Percentiles rank a stretch among this genome's conserved stretches.
phyloP scores from a whole-genome alignment of 306 rosid species.

The Glycine soja region DNA sequence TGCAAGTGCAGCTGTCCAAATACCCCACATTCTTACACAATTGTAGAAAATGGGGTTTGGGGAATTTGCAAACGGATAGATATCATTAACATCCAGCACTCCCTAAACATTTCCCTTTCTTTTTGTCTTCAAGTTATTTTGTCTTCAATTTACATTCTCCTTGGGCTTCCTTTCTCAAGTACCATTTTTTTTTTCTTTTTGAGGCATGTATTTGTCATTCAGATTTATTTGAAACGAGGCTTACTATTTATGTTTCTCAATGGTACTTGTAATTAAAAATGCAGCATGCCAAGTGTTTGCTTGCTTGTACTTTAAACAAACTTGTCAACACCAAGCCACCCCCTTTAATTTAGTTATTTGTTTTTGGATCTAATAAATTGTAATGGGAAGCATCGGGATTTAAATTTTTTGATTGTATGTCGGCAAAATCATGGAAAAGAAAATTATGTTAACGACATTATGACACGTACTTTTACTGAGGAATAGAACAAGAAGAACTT shows the following conservation, averaged over 20 bases:
- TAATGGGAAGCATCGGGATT: not conserved
- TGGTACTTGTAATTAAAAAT: conserved; percentile 39
- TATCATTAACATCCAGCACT: not conserved
- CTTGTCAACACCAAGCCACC: conserved; percentile 15
- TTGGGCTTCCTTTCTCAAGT: conserved; percentile 37
- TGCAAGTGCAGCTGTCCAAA: conserved; percentile 44
- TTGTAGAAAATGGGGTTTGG: conserved; percentile 38
- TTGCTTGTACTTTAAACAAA: conserved; percentile 32
- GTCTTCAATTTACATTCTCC: conserved; percentile 17
- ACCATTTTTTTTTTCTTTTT: conserved; percentile 27
- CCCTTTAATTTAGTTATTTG: not conserved
- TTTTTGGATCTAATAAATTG: not conserved
- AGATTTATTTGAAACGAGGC: conserved; percentile 47
- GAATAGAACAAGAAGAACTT: conserved; percentile 25
- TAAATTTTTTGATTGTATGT: conserved; percentile 24
- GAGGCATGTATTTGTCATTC: conserved; percentile 48
- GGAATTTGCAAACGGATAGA: conserved; percentile 38
- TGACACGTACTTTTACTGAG: conserved; percentile 34
- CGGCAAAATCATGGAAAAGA: conserved; percentile 36
- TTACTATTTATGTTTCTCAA: conserved; percentile 41
- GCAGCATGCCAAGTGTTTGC: conserved; percentile 45
- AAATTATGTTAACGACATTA: conserved; percentile 35
- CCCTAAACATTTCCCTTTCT: conserved; percentile 10
- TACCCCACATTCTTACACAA: conserved; percentile 21
- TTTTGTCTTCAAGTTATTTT: conserved; percentile 32